phyloP scores from a whole-genome alignment of 1,139 yeast genomes.

The Scheffersomyces segobiensis region DNA sequence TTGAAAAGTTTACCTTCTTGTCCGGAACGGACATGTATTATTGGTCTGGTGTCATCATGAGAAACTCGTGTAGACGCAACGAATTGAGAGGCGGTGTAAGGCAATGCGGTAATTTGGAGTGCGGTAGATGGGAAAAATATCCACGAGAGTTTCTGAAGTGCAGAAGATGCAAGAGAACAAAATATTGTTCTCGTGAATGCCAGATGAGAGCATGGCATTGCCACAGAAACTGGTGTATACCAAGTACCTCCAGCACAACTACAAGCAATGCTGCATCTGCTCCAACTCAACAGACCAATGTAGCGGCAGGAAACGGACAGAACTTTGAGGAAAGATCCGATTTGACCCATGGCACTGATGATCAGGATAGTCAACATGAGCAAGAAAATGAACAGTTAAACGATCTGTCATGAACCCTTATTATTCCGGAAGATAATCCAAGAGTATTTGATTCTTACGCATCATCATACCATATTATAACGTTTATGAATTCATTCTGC shows the following conservation, averaged over 20 bases:
- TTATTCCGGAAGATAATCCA: background rate
- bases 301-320: background rate
- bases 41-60: slow-evolving; percentile 97
- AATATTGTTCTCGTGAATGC: slow-evolving; percentile 90
- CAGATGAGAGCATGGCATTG: slow-evolving; percentile 90
- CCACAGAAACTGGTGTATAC: slow-evolving; percentile 92
- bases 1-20: slow-evolving; percentile 84
- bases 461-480: background rate
- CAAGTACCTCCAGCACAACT: slow-evolving; percentile 34
- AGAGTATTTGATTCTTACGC: background rate
- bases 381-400: background rate
- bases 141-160: slow-evolving; percentile 96
- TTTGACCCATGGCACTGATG: slow-evolving; percentile 1
- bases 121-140: slow-evolving; percentile 93
- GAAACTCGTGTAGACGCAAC: slow-evolving; percentile 91
- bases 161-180: slow-evolving; percentile 89
- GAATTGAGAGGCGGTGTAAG: slow-evolving; percentile 86
- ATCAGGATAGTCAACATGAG: slow-evolving; percentile 1
- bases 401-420: background rate
- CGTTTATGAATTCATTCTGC: background rate
- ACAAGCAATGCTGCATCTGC: slow-evolving; percentile 14
- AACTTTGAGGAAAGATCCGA: slow-evolving; percentile 5
- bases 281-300: slow-evolving; percentile 2
- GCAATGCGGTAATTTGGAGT: slow-evolving; percentile 90
- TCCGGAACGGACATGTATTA: slow-evolving; percentile 78